A percentile compares a stretch with the other conserved stretches of the same genome.
phyloP scores from a whole-genome alignment of 1,284 basidiomycete species.

The Moesziomyces sp. region DNA sequence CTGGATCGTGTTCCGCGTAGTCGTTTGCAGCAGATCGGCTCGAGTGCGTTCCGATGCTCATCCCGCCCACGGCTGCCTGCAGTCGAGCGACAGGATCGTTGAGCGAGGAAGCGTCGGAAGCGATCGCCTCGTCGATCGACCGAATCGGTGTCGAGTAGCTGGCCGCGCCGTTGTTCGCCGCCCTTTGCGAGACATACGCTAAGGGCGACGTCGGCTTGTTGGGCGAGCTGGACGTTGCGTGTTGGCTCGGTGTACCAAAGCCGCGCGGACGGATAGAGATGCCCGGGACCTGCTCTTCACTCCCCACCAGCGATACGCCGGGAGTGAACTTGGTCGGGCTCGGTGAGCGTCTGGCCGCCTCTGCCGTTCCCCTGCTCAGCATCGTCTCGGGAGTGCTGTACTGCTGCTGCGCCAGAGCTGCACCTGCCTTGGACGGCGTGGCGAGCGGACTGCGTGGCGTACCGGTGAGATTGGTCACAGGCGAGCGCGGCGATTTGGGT shows the following conservation, averaged over 20 bases:
- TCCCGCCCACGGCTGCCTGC: constrained; percentile 28
- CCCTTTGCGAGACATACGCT: background rate
- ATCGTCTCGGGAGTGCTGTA: constrained; percentile 34
- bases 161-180: constrained; percentile 1
- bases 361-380: constrained; percentile 12
- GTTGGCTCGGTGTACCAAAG: constrained; percentile 7
- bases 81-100: constrained; percentile 33
- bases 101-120: constrained; percentile 18
- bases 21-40: constrained; percentile 2
- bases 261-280: constrained; percentile 40
- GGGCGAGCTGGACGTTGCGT: constrained; percentile 11
- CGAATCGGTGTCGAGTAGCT: constrained; percentile 24
- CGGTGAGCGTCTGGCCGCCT: constrained; percentile 29
- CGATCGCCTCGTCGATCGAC: constrained; percentile 47
- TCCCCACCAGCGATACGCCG: constrained; percentile 16
- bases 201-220: constrained; percentile 20
- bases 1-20: background rate
- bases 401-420: constrained; percentile 14
- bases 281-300: constrained; percentile 29
- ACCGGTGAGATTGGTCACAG: constrained; percentile 14
- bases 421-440: constrained; percentile 21
- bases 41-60: constrained; percentile 12
- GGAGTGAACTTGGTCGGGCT: constrained; percentile 42
- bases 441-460: constrained; percentile 19
- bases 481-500: constrained; percentile 42